Percentiles rank a stretch among this genome's conserved stretches.
Evolutionary conservation across 176 grass and related monocot genomes (phyloP).

Genomic region (Carex myosuroides): DNA sequence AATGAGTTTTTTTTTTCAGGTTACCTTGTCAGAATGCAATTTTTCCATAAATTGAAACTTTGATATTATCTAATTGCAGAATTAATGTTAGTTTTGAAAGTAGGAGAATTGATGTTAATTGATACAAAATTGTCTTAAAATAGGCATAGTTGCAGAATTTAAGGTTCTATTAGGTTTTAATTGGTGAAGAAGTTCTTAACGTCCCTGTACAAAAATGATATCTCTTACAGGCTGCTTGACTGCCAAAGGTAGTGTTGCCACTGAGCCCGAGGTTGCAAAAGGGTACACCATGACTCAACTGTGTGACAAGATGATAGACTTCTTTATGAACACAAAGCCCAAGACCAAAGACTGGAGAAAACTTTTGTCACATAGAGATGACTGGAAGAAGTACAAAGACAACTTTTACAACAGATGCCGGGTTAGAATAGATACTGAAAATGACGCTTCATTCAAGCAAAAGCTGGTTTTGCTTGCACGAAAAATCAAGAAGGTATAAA

Average conservation of each 20-base stretch:
- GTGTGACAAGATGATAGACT: conserved; percentile 76
- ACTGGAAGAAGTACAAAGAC: conserved; percentile 69
- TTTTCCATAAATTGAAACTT: not conserved
- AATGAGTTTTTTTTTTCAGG: not conserved
- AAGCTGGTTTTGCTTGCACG: conserved; percentile 75
- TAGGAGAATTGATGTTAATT: not conserved
- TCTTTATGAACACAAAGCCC: conserved; percentile 77
- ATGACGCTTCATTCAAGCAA: conserved; percentile 43
- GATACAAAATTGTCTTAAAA: not conserved
- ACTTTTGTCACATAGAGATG: conserved; percentile 79
- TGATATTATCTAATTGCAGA: not conserved
- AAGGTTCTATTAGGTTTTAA: not conserved
- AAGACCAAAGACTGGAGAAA: conserved; percentile 92
- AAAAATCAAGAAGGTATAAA: conserved; percentile 78
- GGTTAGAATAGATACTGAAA: conserved; percentile 43
- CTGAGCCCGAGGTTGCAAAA: conserved; percentile 31
- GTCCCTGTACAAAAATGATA: not conserved
- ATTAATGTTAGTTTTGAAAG: not conserved
- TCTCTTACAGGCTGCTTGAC: conserved; percentile 8
- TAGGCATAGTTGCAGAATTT: not conserved
- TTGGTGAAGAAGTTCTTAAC: not conserved
- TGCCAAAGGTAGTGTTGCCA: conserved; percentile 5
- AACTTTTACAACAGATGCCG: conserved; percentile 49
- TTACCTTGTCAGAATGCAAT: not conserved
- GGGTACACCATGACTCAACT: conserved; percentile 90